A percentile compares a stretch with the other conserved stretches of the same genome.
phyloP scores from a whole-genome alignment of 495 filamentous ascomycete species.

The Daldinia childiae region DNA sequence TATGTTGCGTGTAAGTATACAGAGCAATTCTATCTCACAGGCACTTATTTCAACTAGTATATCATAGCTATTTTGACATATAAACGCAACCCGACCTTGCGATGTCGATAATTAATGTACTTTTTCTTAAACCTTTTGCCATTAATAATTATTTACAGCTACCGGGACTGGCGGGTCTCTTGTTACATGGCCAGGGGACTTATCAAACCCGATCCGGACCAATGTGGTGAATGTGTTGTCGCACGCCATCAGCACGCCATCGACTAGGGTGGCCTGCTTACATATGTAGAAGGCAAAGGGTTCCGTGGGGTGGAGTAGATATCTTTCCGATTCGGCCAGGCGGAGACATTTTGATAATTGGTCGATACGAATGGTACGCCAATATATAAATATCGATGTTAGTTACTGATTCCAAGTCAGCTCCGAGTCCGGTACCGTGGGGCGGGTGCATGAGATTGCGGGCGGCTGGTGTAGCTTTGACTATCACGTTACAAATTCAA shows the following conservation, averaged over 20 bases:
- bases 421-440: constrained; percentile 36
- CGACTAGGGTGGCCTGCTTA: constrained; percentile 39
- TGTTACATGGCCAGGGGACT: background rate
- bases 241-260: constrained; percentile 45
- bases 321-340: constrained; percentile 33
- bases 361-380: background rate
- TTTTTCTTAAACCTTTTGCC: background rate
- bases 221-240: constrained; percentile 31
- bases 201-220: constrained; percentile 18
- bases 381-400: background rate
- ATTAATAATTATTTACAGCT: constrained; percentile 11
- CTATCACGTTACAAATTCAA: background rate
- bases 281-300: constrained; percentile 19
- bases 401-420: constrained; percentile 19
- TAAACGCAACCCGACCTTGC: background rate
- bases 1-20: background rate
- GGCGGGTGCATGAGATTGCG: constrained; percentile 5
- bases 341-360: constrained; percentile 11
- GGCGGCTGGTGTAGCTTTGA: background rate
- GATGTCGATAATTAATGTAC: background rate
- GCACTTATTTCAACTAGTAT: background rate
- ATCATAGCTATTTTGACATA: background rate
- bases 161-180: background rate
- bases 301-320: constrained; percentile 30
- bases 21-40: background rate